Evolutionary conservation across 164 flowering plant species (phyloP).

Genomic region (Tetrastigma voinierianum): DNA sequence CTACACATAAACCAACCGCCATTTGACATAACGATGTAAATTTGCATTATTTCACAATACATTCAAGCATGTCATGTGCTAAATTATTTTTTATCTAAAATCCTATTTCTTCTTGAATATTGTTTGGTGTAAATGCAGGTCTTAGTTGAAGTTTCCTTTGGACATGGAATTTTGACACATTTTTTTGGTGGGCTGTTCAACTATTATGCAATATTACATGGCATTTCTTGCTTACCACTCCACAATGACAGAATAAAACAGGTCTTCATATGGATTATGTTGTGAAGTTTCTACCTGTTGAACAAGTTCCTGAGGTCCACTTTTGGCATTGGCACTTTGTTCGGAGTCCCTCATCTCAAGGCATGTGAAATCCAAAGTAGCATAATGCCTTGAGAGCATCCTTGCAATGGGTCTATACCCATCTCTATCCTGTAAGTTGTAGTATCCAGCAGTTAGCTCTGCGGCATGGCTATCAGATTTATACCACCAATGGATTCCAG

Average conservation of each 20-base stretch:
- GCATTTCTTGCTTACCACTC: not conserved
- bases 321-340: conserved; percentile 50
- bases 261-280: not conserved
- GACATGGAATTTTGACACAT: too few relatives aligned
- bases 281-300: conserved; percentile 55
- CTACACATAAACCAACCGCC: not conserved
- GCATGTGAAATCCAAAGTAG: conserved; percentile 74
- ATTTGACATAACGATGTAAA: not conserved
- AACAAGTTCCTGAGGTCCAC: conserved; percentile 82
- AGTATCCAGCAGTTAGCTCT: conserved; percentile 80
- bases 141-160: too few relatives aligned
- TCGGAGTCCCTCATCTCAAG: conserved; percentile 81
- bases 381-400: conserved; percentile 74
- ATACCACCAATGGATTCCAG: conserved; percentile 96
- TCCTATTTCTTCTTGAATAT: too few relatives aligned
- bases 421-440: conserved; percentile 67
- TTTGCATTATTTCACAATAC: not conserved
- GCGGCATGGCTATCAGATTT: conserved; percentile 65
- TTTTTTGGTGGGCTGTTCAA: too few relatives aligned
- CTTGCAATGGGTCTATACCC: conserved; percentile 84
- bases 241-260: not conserved
- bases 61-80: not conserved
- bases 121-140: too few relatives aligned
- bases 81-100: not conserved
- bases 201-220: not conserved